These are phyloP conservation scores for Cercospora sp. DNA, from an alignment of 2,329 filamentous ascomycete species.

Conservation along the genomic window DNA sequence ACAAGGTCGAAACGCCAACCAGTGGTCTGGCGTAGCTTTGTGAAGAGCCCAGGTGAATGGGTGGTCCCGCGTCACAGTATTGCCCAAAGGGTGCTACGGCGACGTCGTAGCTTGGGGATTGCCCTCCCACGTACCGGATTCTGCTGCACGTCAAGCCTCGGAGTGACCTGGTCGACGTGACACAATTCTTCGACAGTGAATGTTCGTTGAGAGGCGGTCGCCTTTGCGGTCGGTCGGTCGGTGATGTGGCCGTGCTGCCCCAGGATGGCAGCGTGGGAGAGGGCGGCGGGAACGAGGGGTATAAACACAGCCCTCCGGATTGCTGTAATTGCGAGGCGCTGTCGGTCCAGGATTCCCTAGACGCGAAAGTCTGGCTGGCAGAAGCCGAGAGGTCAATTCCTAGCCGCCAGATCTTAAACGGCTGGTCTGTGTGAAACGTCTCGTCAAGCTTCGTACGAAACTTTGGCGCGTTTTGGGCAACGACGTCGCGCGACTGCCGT, in stretches of 20 bases:
- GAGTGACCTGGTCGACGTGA: constrained; percentile 8
- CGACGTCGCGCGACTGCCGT: constrained; percentile 16
- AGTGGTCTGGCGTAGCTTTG: constrained; percentile 12
- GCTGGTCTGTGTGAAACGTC: constrained; percentile 17
- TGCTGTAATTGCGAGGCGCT: constrained; percentile 22
- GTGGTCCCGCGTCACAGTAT: constrained; percentile 17
- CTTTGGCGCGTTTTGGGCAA: not conserved
- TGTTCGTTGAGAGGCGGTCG: constrained; percentile 5
- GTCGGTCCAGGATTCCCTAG: constrained; percentile 17
- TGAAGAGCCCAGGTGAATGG: constrained; percentile 22
- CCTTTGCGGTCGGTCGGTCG: not conserved
- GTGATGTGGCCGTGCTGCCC: not conserved
- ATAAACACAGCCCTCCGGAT: constrained; percentile 5
- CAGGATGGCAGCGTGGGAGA: constrained; percentile 3
- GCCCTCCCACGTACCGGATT: constrained; percentile 15
- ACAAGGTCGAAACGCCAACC: constrained; percentile 24
- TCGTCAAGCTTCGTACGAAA: not conserved
- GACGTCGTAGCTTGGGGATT: constrained; percentile 14
- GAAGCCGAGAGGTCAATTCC: constrained; percentile 11
- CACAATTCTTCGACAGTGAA: constrained; percentile 16
- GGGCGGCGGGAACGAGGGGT: constrained; percentile 1
- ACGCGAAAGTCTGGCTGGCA: constrained; percentile 4
- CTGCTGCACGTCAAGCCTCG: constrained; percentile 12
- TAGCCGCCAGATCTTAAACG: constrained; percentile 16
- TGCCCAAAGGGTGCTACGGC: constrained; percentile 18